phyloP scores from a whole-genome alignment of 257 asterid species.

The Penstemon newberryi region DNA sequence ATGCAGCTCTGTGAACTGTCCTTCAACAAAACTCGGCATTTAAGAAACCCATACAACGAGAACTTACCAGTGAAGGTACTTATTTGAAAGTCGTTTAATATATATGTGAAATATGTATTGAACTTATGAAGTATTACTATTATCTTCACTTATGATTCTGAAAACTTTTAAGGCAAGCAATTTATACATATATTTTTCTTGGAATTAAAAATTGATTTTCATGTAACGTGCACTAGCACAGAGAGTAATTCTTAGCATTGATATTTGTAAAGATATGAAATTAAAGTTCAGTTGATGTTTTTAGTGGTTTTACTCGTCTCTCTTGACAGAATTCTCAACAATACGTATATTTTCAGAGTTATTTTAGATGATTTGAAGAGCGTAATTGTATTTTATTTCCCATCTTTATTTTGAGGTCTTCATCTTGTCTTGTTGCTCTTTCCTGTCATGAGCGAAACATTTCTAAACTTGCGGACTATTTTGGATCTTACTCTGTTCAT shows the following conservation, averaged over 20 bases:
- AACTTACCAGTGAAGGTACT: constrained; percentile 88
- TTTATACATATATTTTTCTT: neutral
- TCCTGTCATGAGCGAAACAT: neutral
- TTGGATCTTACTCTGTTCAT: constrained; percentile 26
- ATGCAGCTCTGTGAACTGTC: constrained; percentile 92
- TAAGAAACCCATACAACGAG: constrained; percentile 85
- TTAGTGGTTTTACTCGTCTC: no score
- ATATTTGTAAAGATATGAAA: no score
- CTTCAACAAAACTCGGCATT: constrained; percentile 82
- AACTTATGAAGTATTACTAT: constrained; percentile 1
- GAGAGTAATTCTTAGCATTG: neutral
- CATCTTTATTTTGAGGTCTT: neutral
- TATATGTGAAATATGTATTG: constrained; percentile 11
- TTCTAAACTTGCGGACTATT: neutral
- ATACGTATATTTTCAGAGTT: no score
- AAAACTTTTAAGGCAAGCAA: neutral
- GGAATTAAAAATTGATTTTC: no score
- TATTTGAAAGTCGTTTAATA: constrained; percentile 16
- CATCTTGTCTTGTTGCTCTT: neutral
- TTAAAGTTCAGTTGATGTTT: no score
- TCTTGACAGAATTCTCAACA: no score
- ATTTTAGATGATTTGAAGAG: no score
- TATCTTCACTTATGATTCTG: neutral
- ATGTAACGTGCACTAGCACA: neutral
- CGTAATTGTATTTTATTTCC: no score